phyloP scores from a whole-genome alignment of 2,329 filamentous ascomycete species.

The Aureobasidium uvarum region DNA sequence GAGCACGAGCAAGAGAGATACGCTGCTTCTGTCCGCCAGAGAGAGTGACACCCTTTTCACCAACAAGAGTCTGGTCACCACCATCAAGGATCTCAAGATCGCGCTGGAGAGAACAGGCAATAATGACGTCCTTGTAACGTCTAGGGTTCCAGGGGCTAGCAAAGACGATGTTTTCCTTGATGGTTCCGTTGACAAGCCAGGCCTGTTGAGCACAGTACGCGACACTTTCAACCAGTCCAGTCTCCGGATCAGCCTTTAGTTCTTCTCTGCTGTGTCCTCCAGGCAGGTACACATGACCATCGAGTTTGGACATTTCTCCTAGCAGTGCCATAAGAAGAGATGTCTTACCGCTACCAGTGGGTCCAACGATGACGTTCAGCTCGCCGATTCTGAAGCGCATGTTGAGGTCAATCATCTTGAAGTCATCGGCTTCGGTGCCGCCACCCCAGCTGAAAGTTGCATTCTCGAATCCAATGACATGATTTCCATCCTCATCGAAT shows the following conservation, averaged over 20 bases:
- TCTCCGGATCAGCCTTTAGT: slow-evolving; percentile 74
- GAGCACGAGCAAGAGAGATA: slow-evolving; percentile 90
- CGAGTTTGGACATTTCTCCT: slow-evolving; percentile 88
- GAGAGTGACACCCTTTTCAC: slow-evolving; percentile 94
- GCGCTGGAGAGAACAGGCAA: slow-evolving; percentile 85
- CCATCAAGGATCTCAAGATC: slow-evolving; percentile 90
- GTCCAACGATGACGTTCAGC: slow-evolving; percentile 88
- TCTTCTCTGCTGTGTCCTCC: slow-evolving; percentile 85
- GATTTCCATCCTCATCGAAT: slow-evolving; percentile 64
- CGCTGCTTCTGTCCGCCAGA: slow-evolving; percentile 97
- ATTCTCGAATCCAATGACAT: slow-evolving; percentile 78
- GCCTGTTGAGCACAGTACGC: slow-evolving; percentile 97
- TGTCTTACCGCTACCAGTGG: slow-evolving; percentile 93
- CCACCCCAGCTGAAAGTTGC: slow-evolving; percentile 85
- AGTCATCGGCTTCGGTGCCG: slow-evolving; percentile 52
- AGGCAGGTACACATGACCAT: slow-evolving; percentile 79
- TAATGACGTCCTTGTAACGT: slow-evolving; percentile 82
- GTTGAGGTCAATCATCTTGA: slow-evolving; percentile 77
- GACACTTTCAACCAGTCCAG: slow-evolving; percentile 83
- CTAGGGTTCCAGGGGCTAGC: slow-evolving; percentile 72
- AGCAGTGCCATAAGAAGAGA: slow-evolving; percentile 93
- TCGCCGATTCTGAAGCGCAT: slow-evolving; percentile 80
- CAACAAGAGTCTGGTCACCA: slow-evolving; percentile 89
- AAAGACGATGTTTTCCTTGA: slow-evolving; percentile 95
- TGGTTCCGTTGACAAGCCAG: slow-evolving; percentile 94